These are phyloP conservation scores for Solanum tarijense DNA, from an alignment of 257 asterid species.

Conservation along the genomic window DNA sequence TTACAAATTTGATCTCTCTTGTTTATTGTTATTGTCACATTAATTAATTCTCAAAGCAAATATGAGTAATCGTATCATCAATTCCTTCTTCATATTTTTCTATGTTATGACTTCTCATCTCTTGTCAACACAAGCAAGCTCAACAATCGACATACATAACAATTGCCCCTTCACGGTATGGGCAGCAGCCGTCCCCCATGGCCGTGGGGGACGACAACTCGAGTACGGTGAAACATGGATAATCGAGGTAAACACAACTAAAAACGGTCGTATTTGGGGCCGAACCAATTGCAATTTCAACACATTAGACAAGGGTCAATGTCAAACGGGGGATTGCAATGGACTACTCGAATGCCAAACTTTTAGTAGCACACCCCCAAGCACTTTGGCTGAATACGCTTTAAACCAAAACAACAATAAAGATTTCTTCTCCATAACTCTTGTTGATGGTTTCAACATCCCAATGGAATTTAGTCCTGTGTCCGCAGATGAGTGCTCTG, in stretches of 20 bases:
- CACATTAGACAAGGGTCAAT: conserved; percentile 23
- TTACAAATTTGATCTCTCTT: too few species aligned
- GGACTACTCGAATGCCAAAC: conserved; percentile 20
- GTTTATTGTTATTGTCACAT: too few species aligned
- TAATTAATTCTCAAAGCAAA: too few species aligned
- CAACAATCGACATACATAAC: conserved; percentile 13
- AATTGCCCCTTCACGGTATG: conserved; percentile 23
- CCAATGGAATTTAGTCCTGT: conserved; percentile 34
- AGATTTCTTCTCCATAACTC: conserved; percentile 9
- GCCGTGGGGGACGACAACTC: conserved; percentile 15
- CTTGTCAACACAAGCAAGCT: neutral
- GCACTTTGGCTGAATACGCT: conserved; percentile 33
- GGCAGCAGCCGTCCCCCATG: conserved; percentile 20
- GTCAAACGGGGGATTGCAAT: conserved; percentile 47
- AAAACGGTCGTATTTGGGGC: conserved; percentile 39
- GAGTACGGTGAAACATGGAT: conserved; percentile 18
- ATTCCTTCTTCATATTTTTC: neutral
- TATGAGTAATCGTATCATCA: neutral
- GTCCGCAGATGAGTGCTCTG: conserved; percentile 1
- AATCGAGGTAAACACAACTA: neutral
- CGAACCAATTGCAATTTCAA: conserved; percentile 58
- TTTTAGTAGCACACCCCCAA: conserved; percentile 15
- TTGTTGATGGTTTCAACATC: conserved; percentile 31
- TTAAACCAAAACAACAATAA: conserved; percentile 7
- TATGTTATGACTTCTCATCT: neutral